These are phyloP conservation scores for Anisodus tanguticus DNA, from an alignment of 257 asterid genomes.

Conservation along the genomic window DNA sequence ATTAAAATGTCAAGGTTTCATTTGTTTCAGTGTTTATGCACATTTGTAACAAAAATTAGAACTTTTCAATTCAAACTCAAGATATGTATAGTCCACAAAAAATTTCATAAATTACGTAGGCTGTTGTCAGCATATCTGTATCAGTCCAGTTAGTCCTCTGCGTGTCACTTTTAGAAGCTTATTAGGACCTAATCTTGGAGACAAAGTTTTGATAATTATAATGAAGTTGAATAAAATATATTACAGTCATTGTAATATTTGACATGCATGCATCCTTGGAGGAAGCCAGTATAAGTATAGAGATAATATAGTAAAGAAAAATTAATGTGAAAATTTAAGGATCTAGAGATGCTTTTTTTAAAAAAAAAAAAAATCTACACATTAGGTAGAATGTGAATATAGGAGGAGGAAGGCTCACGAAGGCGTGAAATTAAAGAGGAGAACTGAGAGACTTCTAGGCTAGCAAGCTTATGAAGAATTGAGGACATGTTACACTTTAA, in stretches of 20 bases:
- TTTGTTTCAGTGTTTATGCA: constrained; percentile 44
- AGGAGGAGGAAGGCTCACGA: not conserved
- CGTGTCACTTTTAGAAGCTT: constrained; percentile 26
- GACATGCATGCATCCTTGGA: constrained; percentile 25
- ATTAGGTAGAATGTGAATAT: not conserved
- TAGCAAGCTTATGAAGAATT: too few relatives aligned
- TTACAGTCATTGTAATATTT: not conserved
- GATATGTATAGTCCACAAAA: not conserved
- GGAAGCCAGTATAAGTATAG: not conserved
- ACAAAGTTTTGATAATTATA: constrained; percentile 20
- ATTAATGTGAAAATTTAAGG: not conserved
- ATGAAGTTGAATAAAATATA: not conserved
- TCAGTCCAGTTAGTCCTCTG: constrained; percentile 19
- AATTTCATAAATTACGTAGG: constrained; percentile 14
- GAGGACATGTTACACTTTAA: too few relatives aligned
- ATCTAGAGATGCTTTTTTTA: not conserved
- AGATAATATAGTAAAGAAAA: not conserved
- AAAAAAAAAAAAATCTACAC: too few relatives aligned
- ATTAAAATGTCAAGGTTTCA: constrained; percentile 52
- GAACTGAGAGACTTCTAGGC: too few relatives aligned
- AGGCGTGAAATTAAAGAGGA: too few relatives aligned
- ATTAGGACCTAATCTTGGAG: not conserved
- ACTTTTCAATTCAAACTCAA: not conserved
- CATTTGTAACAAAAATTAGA: constrained; percentile 6
- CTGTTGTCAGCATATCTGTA: constrained; percentile 9